Percentiles rank a stretch among this genome's conserved stretches.
Evolutionary conservation across 2,329 filamentous ascomycete species (phyloP).

Genomic region (Hysterium pulicare): DNA sequence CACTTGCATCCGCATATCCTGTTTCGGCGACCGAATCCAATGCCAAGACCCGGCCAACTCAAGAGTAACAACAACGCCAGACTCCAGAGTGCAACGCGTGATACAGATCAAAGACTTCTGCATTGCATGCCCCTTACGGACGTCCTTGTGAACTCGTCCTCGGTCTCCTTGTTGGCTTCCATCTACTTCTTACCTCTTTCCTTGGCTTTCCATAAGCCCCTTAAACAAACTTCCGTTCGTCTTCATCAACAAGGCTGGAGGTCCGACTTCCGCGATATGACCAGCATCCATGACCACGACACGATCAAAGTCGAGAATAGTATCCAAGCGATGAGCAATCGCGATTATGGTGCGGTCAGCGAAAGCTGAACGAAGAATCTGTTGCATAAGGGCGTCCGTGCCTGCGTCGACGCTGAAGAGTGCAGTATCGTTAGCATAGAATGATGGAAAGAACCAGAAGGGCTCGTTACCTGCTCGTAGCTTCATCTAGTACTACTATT

Average conservation of each 20-base stretch:
- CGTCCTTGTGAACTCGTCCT: too few species aligned
- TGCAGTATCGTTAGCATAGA: background rate
- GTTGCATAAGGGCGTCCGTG: slow-evolving; percentile 89
- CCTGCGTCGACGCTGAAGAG: slow-evolving; percentile 77
- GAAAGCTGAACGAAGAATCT: slow-evolving; percentile 81
- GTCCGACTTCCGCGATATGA: slow-evolving; percentile 75
- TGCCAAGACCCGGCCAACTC: too few species aligned
- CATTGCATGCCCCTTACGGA: too few species aligned
- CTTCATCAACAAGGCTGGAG: slow-evolving; percentile 7
- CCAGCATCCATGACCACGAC: slow-evolving; percentile 88
- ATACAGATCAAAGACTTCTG: too few species aligned
- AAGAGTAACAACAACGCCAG: too few species aligned
- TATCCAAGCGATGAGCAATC: slow-evolving; percentile 87
- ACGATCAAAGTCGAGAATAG: slow-evolving; percentile 94
- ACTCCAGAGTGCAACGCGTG: too few species aligned
- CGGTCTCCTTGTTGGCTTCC: too few species aligned
- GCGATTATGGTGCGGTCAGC: slow-evolving; percentile 81
- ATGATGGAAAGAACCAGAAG: too few species aligned
- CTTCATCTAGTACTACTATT: slow-evolving; percentile 17
- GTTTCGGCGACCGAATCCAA: too few species aligned
- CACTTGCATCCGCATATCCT: too few species aligned
- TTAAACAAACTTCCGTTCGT: slow-evolving; percentile 10
- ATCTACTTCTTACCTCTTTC: slow-evolving; percentile 7
- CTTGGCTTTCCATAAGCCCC: slow-evolving; percentile 15
- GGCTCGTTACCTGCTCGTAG: too few species aligned